phyloP scores from a whole-genome alignment of 495 filamentous ascomycete species.

The Saxispiralis lemnorum region DNA sequence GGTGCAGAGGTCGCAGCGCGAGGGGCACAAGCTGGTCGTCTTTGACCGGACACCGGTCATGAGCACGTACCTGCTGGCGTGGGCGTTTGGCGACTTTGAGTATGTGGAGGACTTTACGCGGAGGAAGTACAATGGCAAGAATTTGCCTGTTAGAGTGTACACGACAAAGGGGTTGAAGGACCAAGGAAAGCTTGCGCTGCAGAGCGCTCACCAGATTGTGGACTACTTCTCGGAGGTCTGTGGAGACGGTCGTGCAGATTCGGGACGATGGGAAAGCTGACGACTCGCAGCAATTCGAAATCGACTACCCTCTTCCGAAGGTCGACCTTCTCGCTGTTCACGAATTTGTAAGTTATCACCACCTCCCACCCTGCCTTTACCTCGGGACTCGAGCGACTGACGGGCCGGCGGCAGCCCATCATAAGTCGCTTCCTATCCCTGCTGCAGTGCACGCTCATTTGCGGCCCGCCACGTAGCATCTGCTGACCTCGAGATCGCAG shows the following conservation, averaged over 20 bases:
- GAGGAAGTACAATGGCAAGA: conserved; percentile 73
- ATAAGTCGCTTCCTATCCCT: conserved; percentile 10
- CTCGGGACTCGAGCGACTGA: not conserved
- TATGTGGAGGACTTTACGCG: conserved; percentile 81
- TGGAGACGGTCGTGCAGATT: not conserved
- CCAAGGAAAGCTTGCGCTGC: conserved; percentile 69
- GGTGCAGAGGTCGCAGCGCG: conserved; percentile 36
- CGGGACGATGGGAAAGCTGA: not conserved
- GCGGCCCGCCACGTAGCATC: not conserved
- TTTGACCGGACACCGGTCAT: conserved; percentile 82
- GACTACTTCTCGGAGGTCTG: conserved; percentile 78
- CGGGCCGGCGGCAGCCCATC: conserved; percentile 12
- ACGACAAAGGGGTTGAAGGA: conserved; percentile 80
- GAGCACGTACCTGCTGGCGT: conserved; percentile 88
- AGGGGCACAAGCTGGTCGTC: conserved; percentile 55
- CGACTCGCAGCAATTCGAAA: conserved; percentile 47
- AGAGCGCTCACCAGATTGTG: conserved; percentile 72
- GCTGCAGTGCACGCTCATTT: not conserved
- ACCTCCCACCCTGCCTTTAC: not conserved
- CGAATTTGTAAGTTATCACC: conserved; percentile 54
- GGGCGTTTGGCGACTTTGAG: conserved; percentile 93
- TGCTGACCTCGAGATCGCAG: conserved; percentile 29
- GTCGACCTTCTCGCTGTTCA: conserved; percentile 89
- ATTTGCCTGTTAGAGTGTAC: conserved; percentile 85
- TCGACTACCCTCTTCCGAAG: conserved; percentile 92